Evolutionary conservation across 2,329 filamentous ascomycete species (phyloP).

Genomic region (Cladosporium sphaerospermum): DNA sequence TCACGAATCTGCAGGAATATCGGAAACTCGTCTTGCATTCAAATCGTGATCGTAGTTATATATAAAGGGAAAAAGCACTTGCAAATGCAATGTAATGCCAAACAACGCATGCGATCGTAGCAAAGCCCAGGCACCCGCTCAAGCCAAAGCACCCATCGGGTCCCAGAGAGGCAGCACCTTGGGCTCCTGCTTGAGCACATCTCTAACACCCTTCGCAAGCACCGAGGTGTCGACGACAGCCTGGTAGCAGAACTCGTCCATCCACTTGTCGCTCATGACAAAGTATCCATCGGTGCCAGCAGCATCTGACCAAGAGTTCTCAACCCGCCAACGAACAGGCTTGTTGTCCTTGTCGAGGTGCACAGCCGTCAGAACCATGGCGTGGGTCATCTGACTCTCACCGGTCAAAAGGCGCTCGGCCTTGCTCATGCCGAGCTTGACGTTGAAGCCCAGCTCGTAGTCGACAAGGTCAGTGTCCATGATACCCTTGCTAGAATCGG

Average conservation of each 20-base stretch:
- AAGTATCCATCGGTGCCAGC: conserved; percentile 75
- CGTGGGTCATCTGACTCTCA: conserved; percentile 82
- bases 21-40: background rate
- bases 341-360: conserved; percentile 63
- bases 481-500: conserved; percentile 60
- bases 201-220: conserved; percentile 55
- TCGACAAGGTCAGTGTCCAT: conserved; percentile 75
- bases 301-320: conserved; percentile 74
- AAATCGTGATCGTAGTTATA: background rate
- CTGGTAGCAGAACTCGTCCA: conserved; percentile 70
- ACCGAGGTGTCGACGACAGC: conserved; percentile 69
- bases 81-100: background rate
- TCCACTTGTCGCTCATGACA: conserved; percentile 72
- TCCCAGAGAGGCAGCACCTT: conserved; percentile 56
- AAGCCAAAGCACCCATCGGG: conserved; percentile 36
- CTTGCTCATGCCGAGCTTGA: conserved; percentile 67
- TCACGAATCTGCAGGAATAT: no score
- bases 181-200: conserved; percentile 65
- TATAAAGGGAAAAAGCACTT: background rate
- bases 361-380: conserved; percentile 84
- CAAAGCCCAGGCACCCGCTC: background rate
- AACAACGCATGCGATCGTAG: background rate
- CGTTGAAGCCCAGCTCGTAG: conserved; percentile 78
- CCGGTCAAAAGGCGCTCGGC: conserved; percentile 65
- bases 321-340: conserved; percentile 72